A percentile compares a stretch with the other conserved stretches of the same genome.
These are phyloP conservation scores for Mortierella alpina DNA, from an alignment of 192 early-diverging fungal genomes.

Conservation along the genomic window DNA sequence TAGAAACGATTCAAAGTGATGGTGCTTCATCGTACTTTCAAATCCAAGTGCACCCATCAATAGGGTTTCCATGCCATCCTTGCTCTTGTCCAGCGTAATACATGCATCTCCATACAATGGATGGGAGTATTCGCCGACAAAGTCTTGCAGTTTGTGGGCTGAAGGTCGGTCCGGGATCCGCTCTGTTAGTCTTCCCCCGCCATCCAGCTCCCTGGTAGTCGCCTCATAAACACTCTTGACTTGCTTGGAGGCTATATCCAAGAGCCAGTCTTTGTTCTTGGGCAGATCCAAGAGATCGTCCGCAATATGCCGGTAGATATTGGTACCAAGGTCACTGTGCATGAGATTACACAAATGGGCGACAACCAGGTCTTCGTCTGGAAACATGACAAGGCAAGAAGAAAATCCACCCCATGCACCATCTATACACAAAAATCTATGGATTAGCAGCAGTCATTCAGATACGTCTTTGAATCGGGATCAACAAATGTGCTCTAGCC, in stretches of 20 bases:
- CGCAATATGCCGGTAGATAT: background rate
- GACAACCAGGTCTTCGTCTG: slow-evolving; percentile 16
- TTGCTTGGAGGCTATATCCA: background rate
- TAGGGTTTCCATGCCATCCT: background rate
- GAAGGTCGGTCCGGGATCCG: slow-evolving; percentile 8
- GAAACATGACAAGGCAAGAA: background rate
- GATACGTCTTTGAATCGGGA: background rate
- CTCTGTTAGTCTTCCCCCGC: background rate
- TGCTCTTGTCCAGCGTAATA: slow-evolving; percentile 1
- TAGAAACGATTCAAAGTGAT: slow-evolving; percentile 19
- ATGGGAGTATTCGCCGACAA: slow-evolving; percentile 2
- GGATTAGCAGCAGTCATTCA: too few species aligned
- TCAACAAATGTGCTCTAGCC: background rate
- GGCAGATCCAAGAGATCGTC: slow-evolving; percentile 16
- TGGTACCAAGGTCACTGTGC: background rate
- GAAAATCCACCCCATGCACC: background rate
- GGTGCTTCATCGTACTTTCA: slow-evolving; percentile 12
- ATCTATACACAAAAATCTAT: background rate
- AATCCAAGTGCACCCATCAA: background rate
- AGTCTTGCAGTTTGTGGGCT: background rate
- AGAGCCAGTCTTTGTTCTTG: slow-evolving; percentile 11
- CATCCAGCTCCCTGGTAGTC: background rate
- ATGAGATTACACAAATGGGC: background rate
- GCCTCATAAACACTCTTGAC: background rate
- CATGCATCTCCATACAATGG: slow-evolving; percentile 10